These are phyloP conservation scores for Lepidopterella palustris DNA, from an alignment of 495 filamentous ascomycete genomes.

Conservation along the genomic window DNA sequence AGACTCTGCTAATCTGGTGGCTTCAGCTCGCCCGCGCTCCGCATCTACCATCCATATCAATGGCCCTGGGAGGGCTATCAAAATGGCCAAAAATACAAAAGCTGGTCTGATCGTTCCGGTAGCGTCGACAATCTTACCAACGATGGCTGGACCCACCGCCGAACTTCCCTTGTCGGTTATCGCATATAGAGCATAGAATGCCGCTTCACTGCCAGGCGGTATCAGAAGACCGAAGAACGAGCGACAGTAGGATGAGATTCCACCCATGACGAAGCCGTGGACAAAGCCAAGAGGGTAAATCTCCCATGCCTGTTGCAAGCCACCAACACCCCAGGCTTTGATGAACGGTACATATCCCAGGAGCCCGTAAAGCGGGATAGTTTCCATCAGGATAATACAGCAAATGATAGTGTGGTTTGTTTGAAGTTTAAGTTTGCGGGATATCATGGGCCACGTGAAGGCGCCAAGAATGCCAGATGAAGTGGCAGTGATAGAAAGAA, in stretches of 20 bases:
- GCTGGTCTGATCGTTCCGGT: constrained; percentile 31
- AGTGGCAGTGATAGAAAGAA: constrained; percentile 31
- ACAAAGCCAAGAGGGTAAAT: constrained; percentile 32
- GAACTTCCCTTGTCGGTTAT: constrained; percentile 34
- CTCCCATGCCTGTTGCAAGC: constrained; percentile 33
- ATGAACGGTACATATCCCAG: constrained; percentile 31
- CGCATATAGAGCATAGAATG: constrained; percentile 34
- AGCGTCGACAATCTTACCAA: constrained; percentile 30
- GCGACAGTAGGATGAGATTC: constrained; percentile 30
- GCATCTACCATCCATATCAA: constrained; percentile 31
- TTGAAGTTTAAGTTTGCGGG: constrained; percentile 7
- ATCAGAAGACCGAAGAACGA: constrained; percentile 31
- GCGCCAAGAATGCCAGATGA: constrained; percentile 32
- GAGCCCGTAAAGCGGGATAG: constrained; percentile 34
- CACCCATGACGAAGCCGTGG: constrained; percentile 32
- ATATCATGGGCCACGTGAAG: constrained; percentile 28
- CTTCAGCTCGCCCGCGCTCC: constrained; percentile 29
- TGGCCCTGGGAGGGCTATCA: constrained; percentile 25
- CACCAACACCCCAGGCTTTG: constrained; percentile 20
- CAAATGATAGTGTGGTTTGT: constrained; percentile 22
- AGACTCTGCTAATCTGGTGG: constrained; percentile 11
- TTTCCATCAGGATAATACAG: constrained; percentile 27
- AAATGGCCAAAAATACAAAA: constrained; percentile 32
- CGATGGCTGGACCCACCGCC: constrained; percentile 32
- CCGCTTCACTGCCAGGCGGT: constrained; percentile 32